Base-by-base conservation (phyloP, 306 rosid species). In the Lathyrus sativus region DNA sequence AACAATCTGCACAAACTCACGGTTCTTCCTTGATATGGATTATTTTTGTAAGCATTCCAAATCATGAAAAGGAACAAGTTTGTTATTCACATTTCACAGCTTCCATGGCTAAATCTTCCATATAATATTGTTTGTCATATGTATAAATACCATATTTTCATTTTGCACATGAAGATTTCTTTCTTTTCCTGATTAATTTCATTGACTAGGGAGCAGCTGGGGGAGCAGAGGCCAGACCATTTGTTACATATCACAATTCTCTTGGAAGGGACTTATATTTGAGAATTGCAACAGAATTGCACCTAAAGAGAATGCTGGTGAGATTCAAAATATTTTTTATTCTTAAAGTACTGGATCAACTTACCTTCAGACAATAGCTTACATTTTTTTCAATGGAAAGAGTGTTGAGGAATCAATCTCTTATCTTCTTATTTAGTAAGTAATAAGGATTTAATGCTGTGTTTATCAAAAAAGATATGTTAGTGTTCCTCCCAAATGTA, bases 141-240 rank as follows among this genome's bases (percentile, higher is more conserved):
- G 39, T 35, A 35, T 35, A 35, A 35, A 35, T 7, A 35, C 39
- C 39, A 35, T 35, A 35, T 35, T 35, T 35, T 35, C 39, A 65
- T 53, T 70, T 78, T 46, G 11, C 66, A 59, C 71, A 14, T 37
- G 62, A 76, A 33, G 56, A 10, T n/a, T 65, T 42, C 55, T 9
- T 17, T 33, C 4, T 13, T 44, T 44, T 13, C 14, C 68, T 82
- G 74, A 81, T 84, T 66, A 78, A 61, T 76, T 67, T 80, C 46
- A 62, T 85, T 68, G 71, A 81, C 80, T 85, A 92, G 98, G 97
- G 96, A 71, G 92, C 91, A 79, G 97, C 96, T 78, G 97, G 99
- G 72, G 97, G 96, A 51, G 99, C 99, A 2, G 97, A 93, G 83
- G 97, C 99, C 54, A 86, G 99, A 78, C 99, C 99, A 56, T 93